These are phyloP conservation scores for Coelastrella sp. DNA, from an alignment of 139 green algal genomes.

Conservation along the genomic window DNA sequence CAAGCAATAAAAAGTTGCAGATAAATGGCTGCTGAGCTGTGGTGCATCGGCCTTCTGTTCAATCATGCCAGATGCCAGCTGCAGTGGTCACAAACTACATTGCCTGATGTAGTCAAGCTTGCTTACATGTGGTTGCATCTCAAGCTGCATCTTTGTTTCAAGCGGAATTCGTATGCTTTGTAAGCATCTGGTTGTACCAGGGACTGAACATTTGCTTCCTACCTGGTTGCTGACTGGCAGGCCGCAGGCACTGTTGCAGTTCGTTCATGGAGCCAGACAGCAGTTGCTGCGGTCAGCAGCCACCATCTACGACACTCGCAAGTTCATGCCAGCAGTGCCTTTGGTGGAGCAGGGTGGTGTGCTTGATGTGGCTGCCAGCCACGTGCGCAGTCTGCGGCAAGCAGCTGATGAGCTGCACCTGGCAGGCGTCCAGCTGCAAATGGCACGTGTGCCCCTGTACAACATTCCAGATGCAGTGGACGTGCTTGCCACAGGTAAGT, in stretches of 20 bases:
- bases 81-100: too few species aligned
- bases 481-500: slow-evolving; percentile 37
- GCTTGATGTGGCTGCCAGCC: slow-evolving; percentile 32
- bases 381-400: slow-evolving; percentile 19
- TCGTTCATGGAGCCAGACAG: slow-evolving; percentile 43
- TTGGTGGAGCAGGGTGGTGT: background rate
- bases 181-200: too few species aligned
- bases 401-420: slow-evolving; percentile 48
- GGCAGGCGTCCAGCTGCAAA: background rate
- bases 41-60: too few species aligned
- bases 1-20: too few species aligned
- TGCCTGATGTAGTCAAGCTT: too few species aligned
- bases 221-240: background rate
- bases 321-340: slow-evolving; percentile 3
- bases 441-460: slow-evolving; percentile 21
- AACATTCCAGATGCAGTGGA: slow-evolving; percentile 40
- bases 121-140: too few species aligned
- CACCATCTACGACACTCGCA: slow-evolving; percentile 39
- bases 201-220: too few species aligned
- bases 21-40: too few species aligned
- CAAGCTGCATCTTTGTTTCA: too few species aligned
- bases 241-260: slow-evolving; percentile 33
- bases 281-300: slow-evolving; percentile 43
- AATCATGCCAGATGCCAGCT: too few species aligned
- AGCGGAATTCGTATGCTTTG: too few species aligned